Evolutionary conservation across 495 filamentous ascomycete genomes (phyloP).

Genomic region (Evernia prunastri): DNA sequence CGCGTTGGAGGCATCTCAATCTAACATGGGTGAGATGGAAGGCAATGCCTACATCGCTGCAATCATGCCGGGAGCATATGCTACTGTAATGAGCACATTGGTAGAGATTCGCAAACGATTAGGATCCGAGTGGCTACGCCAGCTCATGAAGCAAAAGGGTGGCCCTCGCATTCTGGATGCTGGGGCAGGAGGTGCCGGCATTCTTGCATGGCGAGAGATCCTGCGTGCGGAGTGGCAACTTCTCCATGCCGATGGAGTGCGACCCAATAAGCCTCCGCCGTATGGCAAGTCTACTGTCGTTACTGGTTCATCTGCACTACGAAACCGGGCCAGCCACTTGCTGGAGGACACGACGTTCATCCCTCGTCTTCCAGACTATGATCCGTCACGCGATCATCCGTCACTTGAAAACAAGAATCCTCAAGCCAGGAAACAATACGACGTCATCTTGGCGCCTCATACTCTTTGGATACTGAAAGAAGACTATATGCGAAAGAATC

Average conservation of each 20-base stretch:
- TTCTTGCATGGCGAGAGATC: slow-evolving; percentile 79
- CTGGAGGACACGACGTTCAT: slow-evolving; percentile 88
- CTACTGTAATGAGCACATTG: slow-evolving; percentile 62
- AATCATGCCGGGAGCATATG: slow-evolving; percentile 75
- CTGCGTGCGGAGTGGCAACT: slow-evolving; percentile 71
- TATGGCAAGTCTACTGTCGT: slow-evolving; percentile 57
- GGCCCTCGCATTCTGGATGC: slow-evolving; percentile 79
- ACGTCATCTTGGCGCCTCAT: slow-evolving; percentile 86
- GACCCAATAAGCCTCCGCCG: slow-evolving; percentile 37
- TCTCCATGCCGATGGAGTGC: slow-evolving; percentile 45
- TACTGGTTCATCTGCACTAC: slow-evolving; percentile 56
- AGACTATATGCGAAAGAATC: slow-evolving; percentile 63
- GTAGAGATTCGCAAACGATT: slow-evolving; percentile 82
- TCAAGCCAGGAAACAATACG: slow-evolving; percentile 66
- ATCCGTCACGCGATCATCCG: slow-evolving; percentile 51
- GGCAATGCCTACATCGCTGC: slow-evolving; percentile 76
- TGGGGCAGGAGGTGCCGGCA: slow-evolving; percentile 74
- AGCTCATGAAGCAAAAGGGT: slow-evolving; percentile 57
- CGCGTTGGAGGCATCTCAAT: slow-evolving; percentile 60
- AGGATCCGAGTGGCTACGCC: slow-evolving; percentile 69
- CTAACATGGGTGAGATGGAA: slow-evolving; percentile 74
- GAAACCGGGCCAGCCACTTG: slow-evolving; percentile 67
- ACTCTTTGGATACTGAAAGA: slow-evolving; percentile 66
- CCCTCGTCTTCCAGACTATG: slow-evolving; percentile 83
- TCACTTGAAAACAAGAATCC: slow-evolving; percentile 40